Conservation (phyloP, 495 filamentous ascomycete species). For the Coniosporium apollinis region DNA sequence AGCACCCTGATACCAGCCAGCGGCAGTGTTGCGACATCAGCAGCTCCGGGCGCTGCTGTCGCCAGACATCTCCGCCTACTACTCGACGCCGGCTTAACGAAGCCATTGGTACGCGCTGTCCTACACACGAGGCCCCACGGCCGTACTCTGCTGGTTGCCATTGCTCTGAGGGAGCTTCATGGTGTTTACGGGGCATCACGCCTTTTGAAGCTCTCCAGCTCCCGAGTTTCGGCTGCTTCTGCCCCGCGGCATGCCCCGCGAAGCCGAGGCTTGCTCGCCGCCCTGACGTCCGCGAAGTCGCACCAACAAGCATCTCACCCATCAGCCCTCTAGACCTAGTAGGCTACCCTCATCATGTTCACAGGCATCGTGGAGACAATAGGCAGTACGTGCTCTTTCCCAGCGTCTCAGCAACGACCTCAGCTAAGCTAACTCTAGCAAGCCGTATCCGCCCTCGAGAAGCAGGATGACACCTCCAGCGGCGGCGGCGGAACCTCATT, state of each 20-base stretch:
- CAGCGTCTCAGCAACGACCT: slow-evolving; percentile 1
- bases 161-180: too few relatives aligned
- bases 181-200: too few relatives aligned
- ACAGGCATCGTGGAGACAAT: slow-evolving; percentile 93
- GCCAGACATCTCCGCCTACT: slow-evolving; percentile 7
- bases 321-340: too few relatives aligned
- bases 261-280: too few relatives aligned
- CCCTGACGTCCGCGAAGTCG: too few relatives aligned
- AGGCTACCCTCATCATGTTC: slow-evolving; percentile 58
- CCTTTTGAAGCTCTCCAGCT: too few relatives aligned
- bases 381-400: slow-evolving; percentile 46
- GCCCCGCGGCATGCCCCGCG: too few relatives aligned
- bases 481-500: slow-evolving; percentile 70
- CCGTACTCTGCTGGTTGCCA: too few relatives aligned
- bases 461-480: slow-evolving; percentile 50
- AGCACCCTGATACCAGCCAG: slow-evolving; percentile 74
- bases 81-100: not conserved
- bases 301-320: too few relatives aligned
- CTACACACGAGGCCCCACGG: too few relatives aligned
- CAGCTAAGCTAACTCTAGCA: slow-evolving; percentile 19
- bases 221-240: too few relatives aligned
- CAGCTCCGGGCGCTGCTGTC: slow-evolving; percentile 5
- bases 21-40: slow-evolving; percentile 30
- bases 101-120: too few relatives aligned
- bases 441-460: slow-evolving; percentile 73